Conservation (phyloP, 2,329 filamentous ascomycete genomes). For the Rugonectria rugulosa region DNA sequence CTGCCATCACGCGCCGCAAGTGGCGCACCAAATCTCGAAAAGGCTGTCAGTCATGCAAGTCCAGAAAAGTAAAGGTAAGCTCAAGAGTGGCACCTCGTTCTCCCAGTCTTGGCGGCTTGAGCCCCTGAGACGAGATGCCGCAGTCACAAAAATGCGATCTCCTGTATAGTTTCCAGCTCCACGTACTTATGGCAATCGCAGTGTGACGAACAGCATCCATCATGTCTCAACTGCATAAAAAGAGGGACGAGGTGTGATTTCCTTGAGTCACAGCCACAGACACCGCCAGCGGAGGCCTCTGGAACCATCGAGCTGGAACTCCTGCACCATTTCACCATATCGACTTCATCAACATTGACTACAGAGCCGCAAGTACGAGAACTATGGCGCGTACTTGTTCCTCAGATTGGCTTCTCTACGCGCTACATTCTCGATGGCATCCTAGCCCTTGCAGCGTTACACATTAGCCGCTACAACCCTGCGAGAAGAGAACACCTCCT, state of each 20-base stretch:
- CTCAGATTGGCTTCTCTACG: conserved; percentile 14
- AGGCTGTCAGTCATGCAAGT: conserved; percentile 16
- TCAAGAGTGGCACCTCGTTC: background rate
- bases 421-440: conserved; percentile 17
- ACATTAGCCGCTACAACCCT: conserved; percentile 12
- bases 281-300: background rate
- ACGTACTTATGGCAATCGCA: background rate
- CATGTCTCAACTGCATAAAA: conserved; percentile 14
- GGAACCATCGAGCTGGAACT: conserved; percentile 7
- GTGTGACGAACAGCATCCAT: conserved; percentile 19
- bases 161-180: background rate
- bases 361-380: conserved; percentile 12
- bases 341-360: conserved; percentile 8
- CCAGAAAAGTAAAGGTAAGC: conserved; percentile 18
- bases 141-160: background rate
- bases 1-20: conserved; percentile 6
- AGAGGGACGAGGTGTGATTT: conserved; percentile 10
- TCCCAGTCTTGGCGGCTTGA: too few relatives aligned
- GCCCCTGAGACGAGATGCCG: background rate
- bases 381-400: conserved; percentile 14
- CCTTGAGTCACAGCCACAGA: background rate
- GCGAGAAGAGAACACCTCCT: conserved; percentile 13
- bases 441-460: conserved; percentile 7
- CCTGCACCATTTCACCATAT: conserved; percentile 15
- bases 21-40: conserved; percentile 18